phyloP scores from a whole-genome alignment of 2,329 filamentous ascomycete species.

The Ampelomyces quisqualis region DNA sequence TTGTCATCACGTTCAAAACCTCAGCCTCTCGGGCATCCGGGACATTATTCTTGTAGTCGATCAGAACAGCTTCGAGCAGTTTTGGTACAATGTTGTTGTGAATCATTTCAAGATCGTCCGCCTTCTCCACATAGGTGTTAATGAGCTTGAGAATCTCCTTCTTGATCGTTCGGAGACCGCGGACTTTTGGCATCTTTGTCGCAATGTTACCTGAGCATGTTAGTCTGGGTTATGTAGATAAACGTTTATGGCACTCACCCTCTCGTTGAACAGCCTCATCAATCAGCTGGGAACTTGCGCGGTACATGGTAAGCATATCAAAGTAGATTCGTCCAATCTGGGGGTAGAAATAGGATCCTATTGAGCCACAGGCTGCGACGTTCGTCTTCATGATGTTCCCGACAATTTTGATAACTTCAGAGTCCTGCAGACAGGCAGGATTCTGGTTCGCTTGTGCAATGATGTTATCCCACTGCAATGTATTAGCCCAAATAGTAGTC shows the following conservation, averaged over 20 bases:
- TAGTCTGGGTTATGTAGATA: conserved; percentile 25
- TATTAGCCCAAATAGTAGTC: conserved; percentile 14
- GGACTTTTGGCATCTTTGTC: conserved; percentile 95
- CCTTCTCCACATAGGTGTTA: conserved; percentile 96
- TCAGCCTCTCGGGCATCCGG: conserved; percentile 94
- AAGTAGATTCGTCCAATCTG: conserved; percentile 97
- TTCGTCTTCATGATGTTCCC: conserved; percentile 99
- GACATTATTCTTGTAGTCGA: conserved; percentile 97
- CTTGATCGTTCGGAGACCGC: conserved; percentile 94
- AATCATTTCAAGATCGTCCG: conserved; percentile 91
- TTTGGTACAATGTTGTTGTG: conserved; percentile 94
- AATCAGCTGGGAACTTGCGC: conserved; percentile 92
- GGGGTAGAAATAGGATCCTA: conserved; percentile 95
- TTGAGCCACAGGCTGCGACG: conserved; percentile 95
- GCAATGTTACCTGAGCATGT: conserved; percentile 72
- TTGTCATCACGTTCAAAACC: conserved; percentile 95
- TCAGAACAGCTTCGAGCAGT: conserved; percentile 85
- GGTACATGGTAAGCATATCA: conserved; percentile 99
- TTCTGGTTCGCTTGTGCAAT: conserved; percentile 84
- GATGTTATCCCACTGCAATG: conserved; percentile 76
- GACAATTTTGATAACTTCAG: conserved; percentile 96
- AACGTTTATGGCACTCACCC: conserved; percentile 54
- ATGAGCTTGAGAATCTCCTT: conserved; percentile 99
- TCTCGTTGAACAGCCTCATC: conserved; percentile 87
- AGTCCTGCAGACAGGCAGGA: conserved; percentile 82